phyloP scores from a whole-genome alignment of 2,329 filamentous ascomycete species.

The Cladosporium velox region DNA sequence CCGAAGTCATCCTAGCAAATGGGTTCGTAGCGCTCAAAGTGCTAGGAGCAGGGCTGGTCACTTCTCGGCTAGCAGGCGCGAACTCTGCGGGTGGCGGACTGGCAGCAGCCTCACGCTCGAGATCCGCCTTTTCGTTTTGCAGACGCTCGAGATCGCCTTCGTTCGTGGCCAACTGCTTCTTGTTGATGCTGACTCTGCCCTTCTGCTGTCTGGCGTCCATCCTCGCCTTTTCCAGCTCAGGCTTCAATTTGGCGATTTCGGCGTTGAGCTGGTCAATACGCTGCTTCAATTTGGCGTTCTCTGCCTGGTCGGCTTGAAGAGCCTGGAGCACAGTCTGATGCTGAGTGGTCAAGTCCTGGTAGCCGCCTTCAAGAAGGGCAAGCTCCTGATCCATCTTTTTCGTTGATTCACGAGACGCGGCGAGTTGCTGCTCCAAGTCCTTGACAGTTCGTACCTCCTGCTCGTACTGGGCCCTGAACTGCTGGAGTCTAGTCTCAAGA shows the following conservation, averaged over 20 bases:
- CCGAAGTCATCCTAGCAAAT: conserved; percentile 72
- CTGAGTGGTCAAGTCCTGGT: conserved; percentile 79
- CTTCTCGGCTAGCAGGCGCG: conserved; percentile 24
- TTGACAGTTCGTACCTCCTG: conserved; percentile 88
- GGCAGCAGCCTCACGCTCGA: conserved; percentile 55
- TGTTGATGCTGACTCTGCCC: conserved; percentile 95
- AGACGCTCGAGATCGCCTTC: conserved; percentile 88
- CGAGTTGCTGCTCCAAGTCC: conserved; percentile 79
- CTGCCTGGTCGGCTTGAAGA: conserved; percentile 82
- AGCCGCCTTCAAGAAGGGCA: conserved; percentile 76
- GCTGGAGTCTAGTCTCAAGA: conserved; percentile 83
- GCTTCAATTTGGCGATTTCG: conserved; percentile 81
- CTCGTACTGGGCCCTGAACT: conserved; percentile 86
- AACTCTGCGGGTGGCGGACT: conserved; percentile 24
- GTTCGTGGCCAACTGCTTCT: conserved; percentile 90
- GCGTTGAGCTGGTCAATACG: conserved; percentile 80
- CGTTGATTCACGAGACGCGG: conserved; percentile 73
- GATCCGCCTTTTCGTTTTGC: conserved; percentile 73
- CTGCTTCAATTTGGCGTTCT: conserved; percentile 83
- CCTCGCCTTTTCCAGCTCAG: conserved; percentile 89
- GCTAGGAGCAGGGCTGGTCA: conserved; percentile 26
- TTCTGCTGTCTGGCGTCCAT: conserved; percentile 93
- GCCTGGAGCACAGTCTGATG: conserved; percentile 74
- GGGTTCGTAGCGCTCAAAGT: conserved; percentile 72
- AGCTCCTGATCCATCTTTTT: conserved; percentile 82